phyloP scores from a whole-genome alignment of 2,329 filamentous ascomycete species.

The Fusarium euwallaceae region DNA sequence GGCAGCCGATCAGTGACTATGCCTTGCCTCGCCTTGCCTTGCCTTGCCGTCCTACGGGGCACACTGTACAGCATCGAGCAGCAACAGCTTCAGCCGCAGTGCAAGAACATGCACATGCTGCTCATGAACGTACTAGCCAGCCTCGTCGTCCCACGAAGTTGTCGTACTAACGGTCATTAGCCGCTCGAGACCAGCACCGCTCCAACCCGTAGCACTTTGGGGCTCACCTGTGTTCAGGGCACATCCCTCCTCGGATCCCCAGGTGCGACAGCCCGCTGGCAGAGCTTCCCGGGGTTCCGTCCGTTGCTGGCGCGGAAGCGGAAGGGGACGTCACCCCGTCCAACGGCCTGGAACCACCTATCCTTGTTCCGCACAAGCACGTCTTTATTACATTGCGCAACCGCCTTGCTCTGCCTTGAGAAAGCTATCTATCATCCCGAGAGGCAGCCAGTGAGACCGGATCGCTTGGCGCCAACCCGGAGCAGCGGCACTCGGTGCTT shows the following conservation, averaged over 20 bases:
- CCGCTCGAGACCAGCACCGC: constrained; percentile 1
- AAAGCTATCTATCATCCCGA: neutral
- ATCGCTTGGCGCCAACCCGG: neutral
- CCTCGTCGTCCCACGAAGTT: neutral
- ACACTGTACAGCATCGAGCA: constrained; percentile 1
- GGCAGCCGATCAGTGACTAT: constrained; percentile 4
- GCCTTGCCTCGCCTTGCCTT: neutral
- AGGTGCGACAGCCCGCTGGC: constrained; percentile 5
- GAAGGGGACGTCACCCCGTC: constrained; percentile 13
- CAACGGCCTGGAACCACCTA: constrained; percentile 8
- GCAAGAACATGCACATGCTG: neutral
- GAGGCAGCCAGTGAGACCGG: neutral
- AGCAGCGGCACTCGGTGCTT: neutral
- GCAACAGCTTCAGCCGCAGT: constrained; percentile 5
- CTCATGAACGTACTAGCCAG: neutral
- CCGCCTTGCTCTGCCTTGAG: neutral
- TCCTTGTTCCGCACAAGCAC: constrained; percentile 2
- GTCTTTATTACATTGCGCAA: constrained; percentile 9
- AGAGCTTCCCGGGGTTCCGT: constrained; percentile 3
- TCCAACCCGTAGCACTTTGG: neutral
- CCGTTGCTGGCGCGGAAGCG: constrained; percentile 10
- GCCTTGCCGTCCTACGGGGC: constrained; percentile 1
- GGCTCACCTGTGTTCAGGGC: neutral
- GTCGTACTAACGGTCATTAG: constrained; percentile 1
- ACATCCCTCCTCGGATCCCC: constrained; percentile 11